Evolutionary conservation across 176 grass and related monocot species (phyloP).

Genomic region (Thalia dealbata): DNA sequence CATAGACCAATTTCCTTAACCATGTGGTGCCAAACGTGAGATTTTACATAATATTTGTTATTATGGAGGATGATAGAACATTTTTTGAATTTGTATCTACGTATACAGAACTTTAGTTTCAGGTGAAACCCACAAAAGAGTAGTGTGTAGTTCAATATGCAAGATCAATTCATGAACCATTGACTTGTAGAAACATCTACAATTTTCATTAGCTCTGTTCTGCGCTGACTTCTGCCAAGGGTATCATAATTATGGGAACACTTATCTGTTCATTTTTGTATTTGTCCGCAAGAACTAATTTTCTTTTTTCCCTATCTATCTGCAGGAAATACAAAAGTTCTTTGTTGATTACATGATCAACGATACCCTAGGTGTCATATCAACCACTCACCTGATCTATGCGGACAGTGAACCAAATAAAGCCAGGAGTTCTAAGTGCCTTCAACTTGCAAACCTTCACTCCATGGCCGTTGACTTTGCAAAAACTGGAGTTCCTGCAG

Average conservation of each 20-base stretch:
- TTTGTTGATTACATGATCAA: conserved; percentile 92
- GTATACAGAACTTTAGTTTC: neutral
- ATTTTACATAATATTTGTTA: neutral
- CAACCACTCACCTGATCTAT: conserved; percentile 69
- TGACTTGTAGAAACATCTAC: neutral
- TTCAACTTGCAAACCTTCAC: conserved; percentile 67
- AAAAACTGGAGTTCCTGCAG: conserved; percentile 70
- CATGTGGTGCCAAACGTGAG: neutral
- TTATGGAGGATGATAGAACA: neutral
- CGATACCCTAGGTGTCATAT: conserved; percentile 58
- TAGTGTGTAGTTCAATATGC: neutral
- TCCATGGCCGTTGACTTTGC: conserved; percentile 94
- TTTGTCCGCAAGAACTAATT: neutral
- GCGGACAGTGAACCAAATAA: conserved; percentile 56
- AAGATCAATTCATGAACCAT: neutral
- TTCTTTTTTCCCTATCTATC: neutral
- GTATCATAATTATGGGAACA: neutral
- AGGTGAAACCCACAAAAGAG: neutral
- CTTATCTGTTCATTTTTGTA: neutral
- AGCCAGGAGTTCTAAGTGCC: conserved; percentile 60
- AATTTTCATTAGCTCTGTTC: neutral
- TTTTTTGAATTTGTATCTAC: neutral
- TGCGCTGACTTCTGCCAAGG: too few species aligned
- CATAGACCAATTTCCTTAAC: neutral
- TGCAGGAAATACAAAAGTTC: conserved; percentile 90